phyloP scores from a whole-genome alignment of 805 yeast species.

The Metschnikowia vanudenii region DNA sequence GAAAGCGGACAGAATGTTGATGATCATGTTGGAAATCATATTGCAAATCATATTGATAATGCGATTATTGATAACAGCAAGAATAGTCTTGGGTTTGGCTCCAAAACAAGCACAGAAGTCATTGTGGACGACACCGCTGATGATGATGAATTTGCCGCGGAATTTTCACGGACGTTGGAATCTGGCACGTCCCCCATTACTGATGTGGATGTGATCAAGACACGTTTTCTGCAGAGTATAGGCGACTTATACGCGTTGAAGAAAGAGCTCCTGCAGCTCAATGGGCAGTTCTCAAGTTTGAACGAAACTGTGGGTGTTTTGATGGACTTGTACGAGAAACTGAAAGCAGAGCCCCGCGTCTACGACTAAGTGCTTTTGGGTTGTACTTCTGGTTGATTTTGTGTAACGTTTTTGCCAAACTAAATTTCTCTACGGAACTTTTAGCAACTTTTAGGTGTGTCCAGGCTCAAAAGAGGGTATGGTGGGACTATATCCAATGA shows the following conservation, averaged over 20 bases:
- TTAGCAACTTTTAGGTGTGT: too few species aligned
- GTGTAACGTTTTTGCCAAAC: too few species aligned
- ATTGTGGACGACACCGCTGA: not conserved
- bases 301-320: conserved; percentile 31
- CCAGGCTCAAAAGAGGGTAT: too few species aligned
- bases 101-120: not conserved
- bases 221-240: conserved; percentile 30
- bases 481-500: too few species aligned
- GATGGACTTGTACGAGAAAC: conserved; percentile 17
- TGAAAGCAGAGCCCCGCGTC: conserved; percentile 6
- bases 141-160: not conserved
- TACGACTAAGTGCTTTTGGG: not conserved
- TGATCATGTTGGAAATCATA: conserved; percentile 11
- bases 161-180: not conserved
- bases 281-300: conserved; percentile 35
- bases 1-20: conserved; percentile 10
- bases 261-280: conserved; percentile 34
- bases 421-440: too few species aligned
- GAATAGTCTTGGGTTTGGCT: too few species aligned
- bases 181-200: conserved; percentile 2
- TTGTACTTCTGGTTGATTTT: too few species aligned
- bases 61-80: too few species aligned
- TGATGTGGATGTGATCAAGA: conserved; percentile 18
- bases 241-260: conserved; percentile 34
- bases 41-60: too few species aligned